Evolutionary conservation across 139 green algal species (phyloP).

Genomic region (Astrephomene gubernaculifera): DNA sequence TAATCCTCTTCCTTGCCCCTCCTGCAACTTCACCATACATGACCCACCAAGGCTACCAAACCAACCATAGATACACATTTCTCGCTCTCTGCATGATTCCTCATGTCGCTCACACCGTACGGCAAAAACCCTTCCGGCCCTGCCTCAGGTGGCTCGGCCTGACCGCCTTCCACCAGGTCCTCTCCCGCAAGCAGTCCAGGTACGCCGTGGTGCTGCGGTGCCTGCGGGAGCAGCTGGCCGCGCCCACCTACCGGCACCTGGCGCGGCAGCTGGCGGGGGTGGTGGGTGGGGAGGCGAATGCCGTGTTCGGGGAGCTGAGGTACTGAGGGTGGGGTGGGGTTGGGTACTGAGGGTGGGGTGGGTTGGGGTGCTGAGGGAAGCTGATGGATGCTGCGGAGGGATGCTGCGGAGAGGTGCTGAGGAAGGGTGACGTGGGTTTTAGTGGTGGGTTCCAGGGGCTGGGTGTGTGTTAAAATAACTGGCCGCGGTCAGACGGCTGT

Average conservation of each 20-base stretch:
- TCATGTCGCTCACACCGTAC: neutral
- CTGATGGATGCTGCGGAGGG: too few species aligned
- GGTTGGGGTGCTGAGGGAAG: too few species aligned
- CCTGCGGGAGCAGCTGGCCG: slow-evolving; percentile 55
- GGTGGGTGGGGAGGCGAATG: slow-evolving; percentile 51
- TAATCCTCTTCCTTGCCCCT: neutral
- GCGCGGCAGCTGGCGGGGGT: slow-evolving; percentile 58
- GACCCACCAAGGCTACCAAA: neutral
- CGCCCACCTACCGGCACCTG: slow-evolving; percentile 42
- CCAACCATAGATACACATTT: neutral
- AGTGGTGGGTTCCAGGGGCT: too few species aligned
- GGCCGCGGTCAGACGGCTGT: too few species aligned
- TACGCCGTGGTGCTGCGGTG: slow-evolving; percentile 31
- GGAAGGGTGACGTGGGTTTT: too few species aligned
- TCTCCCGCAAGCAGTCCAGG: slow-evolving; percentile 69
- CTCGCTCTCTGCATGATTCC: neutral
- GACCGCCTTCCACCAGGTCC: slow-evolving; percentile 69
- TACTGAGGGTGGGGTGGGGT: slow-evolving; percentile 62
- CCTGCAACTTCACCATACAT: neutral
- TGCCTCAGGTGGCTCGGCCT: slow-evolving; percentile 74
- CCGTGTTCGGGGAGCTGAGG: slow-evolving; percentile 66
- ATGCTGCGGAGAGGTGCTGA: too few species aligned
- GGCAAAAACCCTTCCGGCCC: too few species aligned
- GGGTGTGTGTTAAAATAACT: too few species aligned
- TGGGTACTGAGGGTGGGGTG: too few species aligned